A percentile compares a stretch with the other conserved stretches of the same genome.
These are phyloP conservation scores for Plasmodium gallinaceum DNA, from an alignment of 169 alveolate species.

Conservation along the genomic window DNA sequence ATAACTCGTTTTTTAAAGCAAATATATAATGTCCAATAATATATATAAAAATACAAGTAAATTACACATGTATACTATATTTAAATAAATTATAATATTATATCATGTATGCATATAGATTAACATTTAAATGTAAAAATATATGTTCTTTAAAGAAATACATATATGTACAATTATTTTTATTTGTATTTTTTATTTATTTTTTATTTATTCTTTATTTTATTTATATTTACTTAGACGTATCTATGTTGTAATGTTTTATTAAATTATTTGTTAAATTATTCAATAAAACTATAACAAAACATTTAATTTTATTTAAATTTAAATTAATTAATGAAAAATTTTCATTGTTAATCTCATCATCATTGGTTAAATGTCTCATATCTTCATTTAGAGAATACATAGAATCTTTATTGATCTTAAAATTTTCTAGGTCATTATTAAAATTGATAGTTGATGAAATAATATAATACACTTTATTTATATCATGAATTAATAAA, in stretches of 20 bases:
- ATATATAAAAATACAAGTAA: neutral
- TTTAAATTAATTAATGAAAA: conserved; percentile 13
- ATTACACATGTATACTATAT: too few relatives aligned
- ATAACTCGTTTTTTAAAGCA: too few relatives aligned
- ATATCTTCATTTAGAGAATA: conserved; percentile 22
- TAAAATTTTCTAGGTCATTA: conserved; percentile 10
- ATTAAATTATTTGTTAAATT: conserved; percentile 37
- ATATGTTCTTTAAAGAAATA: neutral
- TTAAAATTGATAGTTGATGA: conserved; percentile 39
- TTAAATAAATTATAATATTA: too few relatives aligned
- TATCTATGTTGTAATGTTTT: conserved; percentile 29
- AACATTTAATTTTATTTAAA: conserved; percentile 59
- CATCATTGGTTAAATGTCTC: conserved; percentile 23
- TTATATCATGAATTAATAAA: conserved; percentile 44
- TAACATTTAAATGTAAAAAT: neutral
- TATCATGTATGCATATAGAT: neutral
- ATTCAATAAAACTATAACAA: conserved; percentile 42
- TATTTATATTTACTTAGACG: conserved; percentile 22
- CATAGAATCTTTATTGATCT: conserved; percentile 8
- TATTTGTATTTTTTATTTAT: neutral
- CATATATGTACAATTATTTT: neutral
- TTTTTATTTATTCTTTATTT: neutral
- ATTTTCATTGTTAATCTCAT: conserved; percentile 27
- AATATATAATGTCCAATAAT: too few relatives aligned
- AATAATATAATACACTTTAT: conserved; percentile 46